phyloP scores from a whole-genome alignment of 257 asterid species.

The Nicotiana noctiflora region DNA sequence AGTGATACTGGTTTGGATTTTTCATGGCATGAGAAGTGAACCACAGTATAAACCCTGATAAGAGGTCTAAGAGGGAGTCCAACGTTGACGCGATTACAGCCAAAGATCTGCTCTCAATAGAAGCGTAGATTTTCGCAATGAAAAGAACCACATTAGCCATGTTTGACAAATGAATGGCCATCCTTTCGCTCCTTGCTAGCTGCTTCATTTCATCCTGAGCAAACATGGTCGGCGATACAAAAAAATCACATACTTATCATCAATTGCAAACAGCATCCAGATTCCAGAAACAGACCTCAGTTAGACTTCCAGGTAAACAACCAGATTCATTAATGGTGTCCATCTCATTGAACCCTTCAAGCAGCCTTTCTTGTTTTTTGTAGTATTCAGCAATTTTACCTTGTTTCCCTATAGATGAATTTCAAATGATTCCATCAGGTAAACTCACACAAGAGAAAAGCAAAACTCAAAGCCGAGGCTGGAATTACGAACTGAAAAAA shows the following conservation, averaged over 20 bases:
- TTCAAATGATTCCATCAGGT: background rate
- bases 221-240: background rate
- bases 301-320: slow-evolving; percentile 38
- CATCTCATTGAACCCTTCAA: slow-evolving; percentile 85
- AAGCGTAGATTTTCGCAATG: slow-evolving; percentile 69
- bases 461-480: background rate
- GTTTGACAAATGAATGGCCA: slow-evolving; percentile 73
- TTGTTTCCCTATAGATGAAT: slow-evolving; percentile 44
- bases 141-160: slow-evolving; percentile 66
- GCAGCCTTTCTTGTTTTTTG: slow-evolving; percentile 72
- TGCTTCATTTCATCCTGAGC: slow-evolving; percentile 65
- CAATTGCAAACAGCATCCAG: background rate
- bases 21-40: slow-evolving; percentile 84
- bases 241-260: background rate
- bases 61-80: slow-evolving; percentile 83
- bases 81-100: slow-evolving; percentile 94
- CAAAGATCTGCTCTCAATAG: slow-evolving; percentile 76
- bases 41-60: slow-evolving; percentile 92
- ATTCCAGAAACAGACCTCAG: slow-evolving; percentile 43
- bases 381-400: slow-evolving; percentile 73
- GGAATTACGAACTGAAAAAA: background rate
- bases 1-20: slow-evolving; percentile 69
- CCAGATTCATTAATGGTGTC: slow-evolving; percentile 67
- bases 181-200: slow-evolving; percentile 74
- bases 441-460: background rate